Percentiles rank a stretch among this genome's conserved stretches.
phyloP scores from a whole-genome alignment of 352 stramenopile species.

The Phytophthora vignae region DNA sequence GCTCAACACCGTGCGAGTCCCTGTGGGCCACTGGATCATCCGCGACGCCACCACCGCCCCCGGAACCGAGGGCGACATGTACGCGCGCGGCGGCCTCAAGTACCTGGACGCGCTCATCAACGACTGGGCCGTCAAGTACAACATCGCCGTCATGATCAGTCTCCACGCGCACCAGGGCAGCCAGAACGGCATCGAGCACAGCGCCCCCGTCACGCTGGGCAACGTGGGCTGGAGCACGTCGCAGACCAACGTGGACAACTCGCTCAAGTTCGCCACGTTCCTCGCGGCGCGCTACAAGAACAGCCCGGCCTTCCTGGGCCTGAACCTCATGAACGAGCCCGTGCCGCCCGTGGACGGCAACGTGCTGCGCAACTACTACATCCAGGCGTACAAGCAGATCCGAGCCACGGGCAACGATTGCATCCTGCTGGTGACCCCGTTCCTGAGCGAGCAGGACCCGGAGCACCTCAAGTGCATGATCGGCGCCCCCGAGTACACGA shows the following conservation, averaged over 20 bases:
- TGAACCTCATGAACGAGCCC: constrained; percentile 71
- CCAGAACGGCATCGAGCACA: constrained; percentile 62
- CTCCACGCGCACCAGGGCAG: constrained; percentile 60
- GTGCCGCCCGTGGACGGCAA: constrained; percentile 20
- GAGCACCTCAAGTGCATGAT: constrained; percentile 39
- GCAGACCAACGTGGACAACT: constrained; percentile 40
- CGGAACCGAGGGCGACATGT: constrained; percentile 18
- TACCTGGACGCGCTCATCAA: constrained; percentile 62
- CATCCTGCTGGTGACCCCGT: constrained; percentile 49
- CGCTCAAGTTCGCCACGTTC: constrained; percentile 44
- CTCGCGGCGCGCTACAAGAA: constrained; percentile 52
- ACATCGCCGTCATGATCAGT: constrained; percentile 61
- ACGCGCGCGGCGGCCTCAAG: constrained; percentile 34
- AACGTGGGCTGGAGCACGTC: constrained; percentile 35
- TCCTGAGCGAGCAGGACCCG: constrained; percentile 47
- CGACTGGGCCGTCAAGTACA: constrained; percentile 57
- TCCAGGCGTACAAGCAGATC: constrained; percentile 47
- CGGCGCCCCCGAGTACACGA: constrained; percentile 40
- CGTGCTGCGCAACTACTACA: constrained; percentile 48
- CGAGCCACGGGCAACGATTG: constrained; percentile 52
- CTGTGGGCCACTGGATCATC: constrained; percentile 52
- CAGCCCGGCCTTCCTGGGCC: constrained; percentile 53
- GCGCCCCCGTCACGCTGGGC: constrained; percentile 28
- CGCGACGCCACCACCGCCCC: constrained; percentile 21
- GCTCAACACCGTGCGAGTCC: constrained; percentile 54